Percentiles rank a stretch among this genome's conserved stretches.
Conservation (phyloP, 2,329 filamentous ascomycete genomes). For the Karstenula rhodostoma region DNA sequence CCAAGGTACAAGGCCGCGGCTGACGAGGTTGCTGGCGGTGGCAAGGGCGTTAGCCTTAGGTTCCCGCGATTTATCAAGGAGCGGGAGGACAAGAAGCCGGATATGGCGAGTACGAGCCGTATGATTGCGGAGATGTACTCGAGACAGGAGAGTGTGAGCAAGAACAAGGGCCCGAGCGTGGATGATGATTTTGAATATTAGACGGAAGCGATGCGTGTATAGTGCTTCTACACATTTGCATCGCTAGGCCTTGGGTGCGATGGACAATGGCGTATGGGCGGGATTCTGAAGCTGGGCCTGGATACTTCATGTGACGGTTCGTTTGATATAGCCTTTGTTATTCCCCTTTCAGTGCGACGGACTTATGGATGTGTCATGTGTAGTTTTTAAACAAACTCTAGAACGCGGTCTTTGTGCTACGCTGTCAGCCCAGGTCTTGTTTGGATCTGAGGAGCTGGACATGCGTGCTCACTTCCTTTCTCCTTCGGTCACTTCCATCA, state of each 20-base stretch:
- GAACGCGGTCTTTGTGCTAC: not conserved
- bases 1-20: slow-evolving; percentile 92
- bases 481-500: not conserved
- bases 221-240: not conserved
- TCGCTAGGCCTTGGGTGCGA: not conserved
- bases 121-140: slow-evolving; percentile 97
- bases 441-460: not conserved
- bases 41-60: slow-evolving; percentile 82
- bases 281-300: not conserved
- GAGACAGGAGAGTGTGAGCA: slow-evolving; percentile 88
- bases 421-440: not conserved
- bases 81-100: slow-evolving; percentile 94
- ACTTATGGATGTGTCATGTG: too few relatives aligned
- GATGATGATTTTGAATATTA: slow-evolving; percentile 99
- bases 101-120: slow-evolving; percentile 82
- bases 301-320: not conserved
- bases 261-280: not conserved
- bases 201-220: not conserved
- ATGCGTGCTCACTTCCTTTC: not conserved
- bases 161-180: slow-evolving; percentile 83
- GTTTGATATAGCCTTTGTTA: not conserved
- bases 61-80: slow-evolving; percentile 94
- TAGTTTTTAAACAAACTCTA: not conserved
- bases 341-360: not conserved
- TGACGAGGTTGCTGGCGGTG: slow-evolving; percentile 75